Evolutionary conservation across 2,329 filamentous ascomycete genomes (phyloP).

Genomic region (Biscogniauxia mediterranea): DNA sequence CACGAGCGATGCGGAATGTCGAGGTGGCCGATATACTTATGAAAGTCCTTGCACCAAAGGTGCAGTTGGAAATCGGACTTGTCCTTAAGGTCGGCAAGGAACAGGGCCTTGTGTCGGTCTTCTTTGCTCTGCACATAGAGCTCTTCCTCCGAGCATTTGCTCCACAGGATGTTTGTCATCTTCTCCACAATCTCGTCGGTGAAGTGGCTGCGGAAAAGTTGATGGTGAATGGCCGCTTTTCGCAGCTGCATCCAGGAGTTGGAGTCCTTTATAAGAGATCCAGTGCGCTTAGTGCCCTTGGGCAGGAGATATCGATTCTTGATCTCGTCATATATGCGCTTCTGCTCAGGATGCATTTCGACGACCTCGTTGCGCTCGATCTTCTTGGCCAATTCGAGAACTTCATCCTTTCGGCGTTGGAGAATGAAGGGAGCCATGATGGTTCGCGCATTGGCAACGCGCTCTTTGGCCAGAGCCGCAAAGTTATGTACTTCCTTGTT

Average conservation of each 20-base stretch:
- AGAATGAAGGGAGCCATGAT: conserved; percentile 96
- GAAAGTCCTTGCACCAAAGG: conserved; percentile 61
- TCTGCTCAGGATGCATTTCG: conserved; percentile 71
- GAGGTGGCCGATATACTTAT: conserved; percentile 48
- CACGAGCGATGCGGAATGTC: conserved; percentile 54
- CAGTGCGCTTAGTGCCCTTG: conserved; percentile 58
- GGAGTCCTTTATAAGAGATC: conserved; percentile 50
- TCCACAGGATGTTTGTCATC: conserved; percentile 76
- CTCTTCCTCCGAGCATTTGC: conserved; percentile 59
- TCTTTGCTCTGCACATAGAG: conserved; percentile 38
- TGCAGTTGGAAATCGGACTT: conserved; percentile 65
- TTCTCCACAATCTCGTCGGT: conserved; percentile 70
- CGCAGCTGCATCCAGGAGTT: conserved; percentile 88
- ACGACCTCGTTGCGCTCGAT: conserved; percentile 76
- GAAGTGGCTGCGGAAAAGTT: conserved; percentile 82
- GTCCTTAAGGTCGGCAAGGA: conserved; percentile 55
- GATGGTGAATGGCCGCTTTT: conserved; percentile 87
- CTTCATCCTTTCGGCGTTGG: conserved; percentile 89
- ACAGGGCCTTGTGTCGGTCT: conserved; percentile 50
- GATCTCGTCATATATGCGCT: conserved; percentile 67
- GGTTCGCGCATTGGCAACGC: conserved; percentile 80
- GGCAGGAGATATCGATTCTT: conserved; percentile 63
- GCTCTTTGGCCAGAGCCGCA: conserved; percentile 80
- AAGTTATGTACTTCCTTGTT: conserved; percentile 77
- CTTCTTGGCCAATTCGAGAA: conserved; percentile 83